Evolutionary conservation across 2,329 filamentous ascomycete species (phyloP).

Genomic region (Penicillium palitans): DNA sequence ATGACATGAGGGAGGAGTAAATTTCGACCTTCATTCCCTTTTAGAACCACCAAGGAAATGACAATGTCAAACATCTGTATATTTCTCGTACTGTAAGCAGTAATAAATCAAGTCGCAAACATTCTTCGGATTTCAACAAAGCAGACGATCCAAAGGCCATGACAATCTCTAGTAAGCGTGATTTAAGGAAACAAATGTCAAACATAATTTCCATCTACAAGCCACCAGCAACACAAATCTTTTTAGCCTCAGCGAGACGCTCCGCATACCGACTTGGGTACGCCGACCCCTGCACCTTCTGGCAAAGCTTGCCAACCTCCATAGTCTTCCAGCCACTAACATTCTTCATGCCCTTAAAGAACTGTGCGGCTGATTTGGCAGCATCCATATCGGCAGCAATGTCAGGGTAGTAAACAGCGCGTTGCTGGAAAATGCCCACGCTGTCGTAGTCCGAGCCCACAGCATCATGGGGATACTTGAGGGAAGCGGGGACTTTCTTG

Average conservation of each 20-base stretch:
- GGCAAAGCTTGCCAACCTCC: constrained; percentile 23
- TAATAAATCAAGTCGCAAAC: no score
- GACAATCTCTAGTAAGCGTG: background rate
- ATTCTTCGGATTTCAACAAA: background rate
- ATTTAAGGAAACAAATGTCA: no score
- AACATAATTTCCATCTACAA: constrained; percentile 4
- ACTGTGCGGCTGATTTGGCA: constrained; percentile 22
- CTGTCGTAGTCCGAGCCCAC: constrained; percentile 26
- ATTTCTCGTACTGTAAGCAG: background rate
- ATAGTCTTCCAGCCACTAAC: constrained; percentile 24
- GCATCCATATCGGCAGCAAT: constrained; percentile 26
- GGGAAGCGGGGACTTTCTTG: constrained; percentile 19
- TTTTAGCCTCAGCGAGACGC: constrained; percentile 15
- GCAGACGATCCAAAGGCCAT: no score
- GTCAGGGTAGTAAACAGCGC: constrained; percentile 21
- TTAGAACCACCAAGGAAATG: background rate
- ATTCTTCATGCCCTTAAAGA: constrained; percentile 22
- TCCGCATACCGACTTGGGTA: constrained; percentile 16
- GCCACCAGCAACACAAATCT: constrained; percentile 19
- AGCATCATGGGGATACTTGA: constrained; percentile 23
- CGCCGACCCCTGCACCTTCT: constrained; percentile 26
- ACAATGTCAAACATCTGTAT: background rate
- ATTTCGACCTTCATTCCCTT: background rate
- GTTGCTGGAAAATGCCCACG: constrained; percentile 29
- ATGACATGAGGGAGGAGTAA: background rate